These are phyloP conservation scores for Candida oleophila DNA, from an alignment of 805 yeast species.

Conservation along the genomic window DNA sequence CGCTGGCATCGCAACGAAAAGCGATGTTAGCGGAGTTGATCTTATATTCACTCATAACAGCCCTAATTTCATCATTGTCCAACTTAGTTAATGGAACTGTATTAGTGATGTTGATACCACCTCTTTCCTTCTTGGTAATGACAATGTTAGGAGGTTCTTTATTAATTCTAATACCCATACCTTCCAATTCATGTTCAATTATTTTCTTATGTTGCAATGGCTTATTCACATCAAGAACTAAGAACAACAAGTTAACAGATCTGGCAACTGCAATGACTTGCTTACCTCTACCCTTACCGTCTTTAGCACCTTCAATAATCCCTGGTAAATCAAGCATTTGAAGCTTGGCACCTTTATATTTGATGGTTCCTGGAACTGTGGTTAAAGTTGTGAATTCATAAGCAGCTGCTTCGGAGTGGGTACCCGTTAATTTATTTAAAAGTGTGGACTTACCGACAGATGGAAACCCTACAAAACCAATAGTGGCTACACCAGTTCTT, in stretches of 20 bases:
- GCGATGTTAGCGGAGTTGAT: conserved; percentile 96
- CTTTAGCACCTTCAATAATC: conserved; percentile 87
- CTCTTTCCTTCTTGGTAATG: conserved; percentile 89
- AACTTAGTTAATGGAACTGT: conserved; percentile 91
- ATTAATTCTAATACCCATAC: conserved; percentile 94
- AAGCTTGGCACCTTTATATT: conserved; percentile 94
- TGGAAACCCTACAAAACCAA: conserved; percentile 98
- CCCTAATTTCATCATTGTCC: conserved; percentile 90
- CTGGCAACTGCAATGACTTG: conserved; percentile 99
- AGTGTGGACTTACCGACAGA: conserved; percentile 91
- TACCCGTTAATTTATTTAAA: conserved; percentile 86
- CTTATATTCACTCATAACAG: conserved; percentile 94
- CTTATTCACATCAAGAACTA: conserved; percentile 93
- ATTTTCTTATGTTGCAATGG: conserved; percentile 93
- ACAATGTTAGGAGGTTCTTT: conserved; percentile 90
- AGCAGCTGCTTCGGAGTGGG: conserved; percentile 96
- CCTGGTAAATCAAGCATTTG: conserved; percentile 95
- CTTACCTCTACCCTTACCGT: conserved; percentile 89
- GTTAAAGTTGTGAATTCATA: conserved; percentile 97
- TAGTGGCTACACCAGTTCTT: conserved; percentile 97
- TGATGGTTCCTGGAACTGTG: conserved; percentile 95
- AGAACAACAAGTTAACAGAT: conserved; percentile 89
- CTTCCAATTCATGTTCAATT: conserved; percentile 93
- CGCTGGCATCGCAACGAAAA: conserved; percentile 95
- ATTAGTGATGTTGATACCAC: conserved; percentile 91